phyloP scores from a whole-genome alignment of 805 yeast species.

The Hanseniaspora jakobsenii region DNA sequence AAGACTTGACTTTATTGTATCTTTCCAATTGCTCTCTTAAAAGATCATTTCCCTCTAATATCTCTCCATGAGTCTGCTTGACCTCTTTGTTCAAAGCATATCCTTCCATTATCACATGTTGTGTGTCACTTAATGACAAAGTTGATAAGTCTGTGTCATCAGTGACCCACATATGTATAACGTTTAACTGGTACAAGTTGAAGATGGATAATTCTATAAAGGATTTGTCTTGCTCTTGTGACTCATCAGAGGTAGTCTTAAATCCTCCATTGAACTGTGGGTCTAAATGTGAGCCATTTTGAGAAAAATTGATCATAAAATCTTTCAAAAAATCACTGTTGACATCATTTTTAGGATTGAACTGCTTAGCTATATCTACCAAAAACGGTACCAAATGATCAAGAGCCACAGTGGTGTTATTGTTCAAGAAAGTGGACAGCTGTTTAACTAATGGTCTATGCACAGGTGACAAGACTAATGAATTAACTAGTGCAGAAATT shows the following conservation, averaged over 20 bases:
- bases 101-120: slow-evolving; percentile 41
- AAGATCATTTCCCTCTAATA: slow-evolving; percentile 19
- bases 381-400: slow-evolving; percentile 2
- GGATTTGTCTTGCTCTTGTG: background rate
- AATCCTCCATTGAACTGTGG: slow-evolving; percentile 59
- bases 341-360: slow-evolving; percentile 8
- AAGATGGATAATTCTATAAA: slow-evolving; percentile 43
- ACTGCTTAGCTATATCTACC: slow-evolving; percentile 4
- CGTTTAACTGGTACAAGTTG: slow-evolving; percentile 41
- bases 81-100: slow-evolving; percentile 28
- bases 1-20: slow-evolving; percentile 32
- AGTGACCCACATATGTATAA: slow-evolving; percentile 71
- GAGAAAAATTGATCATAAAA: slow-evolving; percentile 27
- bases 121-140: slow-evolving; percentile 49
- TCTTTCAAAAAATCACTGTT: slow-evolving; percentile 7
- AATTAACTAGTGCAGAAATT: slow-evolving; percentile 8
- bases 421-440: background rate
- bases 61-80: slow-evolving; percentile 19
- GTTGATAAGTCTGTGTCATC: slow-evolving; percentile 22
- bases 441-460: slow-evolving; percentile 2
- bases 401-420: slow-evolving; percentile 2
- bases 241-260: too few relatives aligned
- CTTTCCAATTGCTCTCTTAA: slow-evolving; percentile 27
- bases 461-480: slow-evolving; percentile 1
- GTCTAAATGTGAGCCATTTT: too few relatives aligned